Conservation (phyloP, 192 early-diverging fungal genomes). For the Geranomyces michiganensis region DNA sequence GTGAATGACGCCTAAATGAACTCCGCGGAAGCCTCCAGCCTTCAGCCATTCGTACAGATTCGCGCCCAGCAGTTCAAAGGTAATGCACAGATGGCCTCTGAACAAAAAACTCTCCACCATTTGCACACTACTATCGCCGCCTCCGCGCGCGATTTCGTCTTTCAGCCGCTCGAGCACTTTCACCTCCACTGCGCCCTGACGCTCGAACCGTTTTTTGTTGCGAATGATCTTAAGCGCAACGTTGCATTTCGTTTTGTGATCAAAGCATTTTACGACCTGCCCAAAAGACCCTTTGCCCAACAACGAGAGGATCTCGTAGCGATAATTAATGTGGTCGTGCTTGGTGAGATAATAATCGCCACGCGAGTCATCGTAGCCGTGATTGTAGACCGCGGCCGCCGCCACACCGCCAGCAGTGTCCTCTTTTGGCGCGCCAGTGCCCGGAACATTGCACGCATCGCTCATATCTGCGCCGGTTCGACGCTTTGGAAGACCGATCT, state of each 20-base stretch:
- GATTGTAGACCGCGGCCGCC: neutral
- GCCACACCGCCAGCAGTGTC: slow-evolving; percentile 29
- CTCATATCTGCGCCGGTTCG: slow-evolving; percentile 62
- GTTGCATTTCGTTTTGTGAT: slow-evolving; percentile 85
- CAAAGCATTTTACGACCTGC: slow-evolving; percentile 90
- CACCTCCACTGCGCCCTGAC: slow-evolving; percentile 91
- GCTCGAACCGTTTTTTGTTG: slow-evolving; percentile 96
- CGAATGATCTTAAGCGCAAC: slow-evolving; percentile 95
- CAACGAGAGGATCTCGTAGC: slow-evolving; percentile 89
- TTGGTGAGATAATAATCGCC: slow-evolving; percentile 88
- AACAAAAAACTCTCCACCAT: slow-evolving; percentile 93
- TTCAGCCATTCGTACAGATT: slow-evolving; percentile 98
- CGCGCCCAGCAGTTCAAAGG: slow-evolving; percentile 88
- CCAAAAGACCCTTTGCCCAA: slow-evolving; percentile 96
- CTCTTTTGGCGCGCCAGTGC: slow-evolving; percentile 32
- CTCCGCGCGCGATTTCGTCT: slow-evolving; percentile 49
- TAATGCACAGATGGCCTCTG: slow-evolving; percentile 94
- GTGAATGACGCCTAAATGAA: slow-evolving; percentile 73
- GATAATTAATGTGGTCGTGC: slow-evolving; percentile 90
- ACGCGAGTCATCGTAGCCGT: slow-evolving; percentile 85
- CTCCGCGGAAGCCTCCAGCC: slow-evolving; percentile 87
- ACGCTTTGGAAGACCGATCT: slow-evolving; percentile 64
- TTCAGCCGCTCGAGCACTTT: slow-evolving; percentile 87
- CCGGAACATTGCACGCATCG: slow-evolving; percentile 58
- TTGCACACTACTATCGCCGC: slow-evolving; percentile 61